phyloP scores from a whole-genome alignment of 2,329 filamentous ascomycete genomes.

The Thelonectria olida region DNA sequence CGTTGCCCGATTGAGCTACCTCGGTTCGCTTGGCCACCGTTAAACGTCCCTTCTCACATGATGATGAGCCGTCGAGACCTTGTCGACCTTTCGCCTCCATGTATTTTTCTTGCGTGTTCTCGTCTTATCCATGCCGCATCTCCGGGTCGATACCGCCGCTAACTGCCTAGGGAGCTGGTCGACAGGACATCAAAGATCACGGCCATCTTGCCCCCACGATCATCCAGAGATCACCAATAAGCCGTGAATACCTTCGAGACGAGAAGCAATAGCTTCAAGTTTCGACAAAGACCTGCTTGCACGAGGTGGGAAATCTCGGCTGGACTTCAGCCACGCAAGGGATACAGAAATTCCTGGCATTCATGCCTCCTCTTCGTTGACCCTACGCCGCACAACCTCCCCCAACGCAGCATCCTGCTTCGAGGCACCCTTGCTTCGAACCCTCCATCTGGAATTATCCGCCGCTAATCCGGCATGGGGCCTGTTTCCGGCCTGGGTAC shows the following conservation, averaged over 20 bases:
- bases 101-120: constrained; percentile 2
- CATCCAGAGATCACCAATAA: neutral
- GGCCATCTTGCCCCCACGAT: neutral
- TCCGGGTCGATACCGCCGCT: neutral
- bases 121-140: constrained; percentile 1
- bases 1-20: constrained; percentile 27
- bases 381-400: constrained; percentile 7
- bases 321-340: neutral
- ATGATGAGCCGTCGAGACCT: constrained; percentile 11
- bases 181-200: neutral
- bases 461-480: constrained; percentile 11
- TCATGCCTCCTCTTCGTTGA: too few relatives aligned
- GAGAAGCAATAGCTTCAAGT: neutral
- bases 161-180: neutral
- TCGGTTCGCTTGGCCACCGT: constrained; percentile 23
- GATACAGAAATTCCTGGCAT: neutral
- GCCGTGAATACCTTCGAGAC: neutral
- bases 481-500: neutral
- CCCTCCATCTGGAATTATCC: neutral
- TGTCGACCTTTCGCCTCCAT: neutral
- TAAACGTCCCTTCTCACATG: constrained; percentile 22
- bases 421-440: neutral
- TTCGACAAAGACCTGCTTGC: neutral
- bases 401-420: neutral
- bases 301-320: neutral